A percentile compares a stretch with the other conserved stretches of the same genome.
Conservation (phyloP, 306 rosid species). For the Carpinus viminea region DNA sequence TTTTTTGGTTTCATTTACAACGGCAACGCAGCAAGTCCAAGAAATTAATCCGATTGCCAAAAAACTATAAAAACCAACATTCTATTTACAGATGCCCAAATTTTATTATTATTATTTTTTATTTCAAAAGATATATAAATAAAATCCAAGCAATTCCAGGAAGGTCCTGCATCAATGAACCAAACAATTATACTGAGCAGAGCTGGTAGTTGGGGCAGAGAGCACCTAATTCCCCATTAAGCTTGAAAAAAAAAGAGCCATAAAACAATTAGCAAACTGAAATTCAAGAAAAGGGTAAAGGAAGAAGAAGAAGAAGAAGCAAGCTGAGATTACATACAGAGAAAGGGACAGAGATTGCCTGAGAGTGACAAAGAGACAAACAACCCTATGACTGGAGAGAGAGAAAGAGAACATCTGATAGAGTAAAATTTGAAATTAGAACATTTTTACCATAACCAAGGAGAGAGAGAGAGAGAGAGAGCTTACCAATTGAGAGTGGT, state of each 20-base stretch:
- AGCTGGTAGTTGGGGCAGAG: not conserved
- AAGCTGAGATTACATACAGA: not conserved
- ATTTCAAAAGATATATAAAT: not conserved
- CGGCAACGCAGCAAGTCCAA: no score
- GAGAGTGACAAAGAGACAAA: constrained; percentile 35
- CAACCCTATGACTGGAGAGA: constrained; percentile 33
- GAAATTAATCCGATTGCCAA: no score
- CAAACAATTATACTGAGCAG: not conserved
- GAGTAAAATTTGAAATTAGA: constrained; percentile 22
- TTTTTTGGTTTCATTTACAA: no score
- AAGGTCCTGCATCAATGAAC: not conserved
- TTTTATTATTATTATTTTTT: no score
- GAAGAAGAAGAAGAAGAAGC: not conserved
- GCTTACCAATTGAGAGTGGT: constrained; percentile 40
- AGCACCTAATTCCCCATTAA: not conserved
- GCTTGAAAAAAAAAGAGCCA: not conserved
- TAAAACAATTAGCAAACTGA: not conserved
- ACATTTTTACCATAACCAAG: constrained; percentile 17
- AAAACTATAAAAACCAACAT: not conserved
- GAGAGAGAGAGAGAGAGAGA: constrained; percentile 17
- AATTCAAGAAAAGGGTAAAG: not conserved
- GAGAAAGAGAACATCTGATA: constrained; percentile 41
- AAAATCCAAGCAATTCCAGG: not conserved
- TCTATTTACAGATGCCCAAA: not conserved
- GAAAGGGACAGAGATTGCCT: constrained; percentile 24